phyloP scores from a whole-genome alignment of 2,329 filamentous ascomycete species.

The Fonsecaea monophora region DNA sequence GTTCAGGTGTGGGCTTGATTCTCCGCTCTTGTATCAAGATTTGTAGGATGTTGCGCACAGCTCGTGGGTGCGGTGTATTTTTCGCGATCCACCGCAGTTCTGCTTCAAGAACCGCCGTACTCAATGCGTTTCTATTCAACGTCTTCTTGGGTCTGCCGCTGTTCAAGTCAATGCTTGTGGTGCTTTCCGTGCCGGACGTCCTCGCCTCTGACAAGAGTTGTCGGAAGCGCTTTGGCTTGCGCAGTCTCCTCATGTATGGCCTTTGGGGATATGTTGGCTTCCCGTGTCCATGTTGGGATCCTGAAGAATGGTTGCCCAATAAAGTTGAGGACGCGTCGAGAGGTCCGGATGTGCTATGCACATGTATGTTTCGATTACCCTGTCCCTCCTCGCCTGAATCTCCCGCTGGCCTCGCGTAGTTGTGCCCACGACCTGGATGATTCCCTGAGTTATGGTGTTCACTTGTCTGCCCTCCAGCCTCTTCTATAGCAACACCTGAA shows the following conservation, averaged over 20 bases:
- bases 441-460: background rate
- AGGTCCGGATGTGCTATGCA: background rate
- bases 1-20: conserved; percentile 46
- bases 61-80: conserved; percentile 25
- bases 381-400: background rate
- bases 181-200: conserved; percentile 3
- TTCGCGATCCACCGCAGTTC: conserved; percentile 32
- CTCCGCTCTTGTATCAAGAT: conserved; percentile 49
- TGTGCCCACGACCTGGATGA: background rate
- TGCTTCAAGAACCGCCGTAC: conserved; percentile 32
- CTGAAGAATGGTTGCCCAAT: background rate
- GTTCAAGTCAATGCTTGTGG: conserved; percentile 7
- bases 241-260: conserved; percentile 6
- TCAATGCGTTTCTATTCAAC: conserved; percentile 12
- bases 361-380: background rate
- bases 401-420: background rate
- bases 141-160: conserved; percentile 8
- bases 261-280: background rate
- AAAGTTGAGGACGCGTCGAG: background rate
- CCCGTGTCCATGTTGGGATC: background rate
- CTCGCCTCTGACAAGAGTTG: conserved; percentile 1
- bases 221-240: conserved; percentile 5
- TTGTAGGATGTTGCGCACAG: conserved; percentile 43
- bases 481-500: background rate
- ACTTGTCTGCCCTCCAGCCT: background rate